A percentile compares a stretch with the other conserved stretches of the same genome.
Evolutionary conservation across 305 asterid genomes (phyloP).

Genomic region (Solanum chacoense): DNA sequence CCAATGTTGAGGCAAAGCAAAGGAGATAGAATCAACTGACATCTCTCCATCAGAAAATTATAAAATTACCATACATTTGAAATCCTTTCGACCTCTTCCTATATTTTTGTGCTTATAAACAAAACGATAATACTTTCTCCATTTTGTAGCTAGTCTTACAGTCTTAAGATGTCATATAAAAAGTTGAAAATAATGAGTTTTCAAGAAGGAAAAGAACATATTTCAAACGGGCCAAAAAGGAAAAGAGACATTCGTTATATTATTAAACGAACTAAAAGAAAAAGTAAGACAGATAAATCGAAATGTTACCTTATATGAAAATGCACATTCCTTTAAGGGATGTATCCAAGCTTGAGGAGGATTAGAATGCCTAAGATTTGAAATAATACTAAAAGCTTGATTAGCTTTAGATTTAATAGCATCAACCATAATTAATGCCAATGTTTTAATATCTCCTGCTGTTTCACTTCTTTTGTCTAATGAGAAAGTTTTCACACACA

Average conservation of each 20-base stretch:
- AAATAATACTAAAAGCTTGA: not conserved
- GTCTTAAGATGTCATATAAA: not conserved
- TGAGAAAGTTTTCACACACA: not conserved
- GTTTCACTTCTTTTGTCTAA: not conserved
- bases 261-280: accelerated
- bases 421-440: slow-evolving; percentile 6
- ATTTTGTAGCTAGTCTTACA: not conserved
- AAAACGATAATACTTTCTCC: not conserved
- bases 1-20: not conserved
- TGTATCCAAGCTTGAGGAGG: not conserved
- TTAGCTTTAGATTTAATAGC: slow-evolving; percentile 3
- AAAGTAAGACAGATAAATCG: not conserved
- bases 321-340: not conserved
- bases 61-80: not conserved
- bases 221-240: not conserved
- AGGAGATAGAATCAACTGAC: not conserved
- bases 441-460: not conserved
- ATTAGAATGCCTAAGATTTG: not conserved
- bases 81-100: not conserved
- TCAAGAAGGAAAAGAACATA: not conserved
- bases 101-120: not conserved
- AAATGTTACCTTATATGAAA: not conserved
- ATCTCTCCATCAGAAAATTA: not conserved
- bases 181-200: not conserved
- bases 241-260: not conserved